Conservation (phyloP, 257 asterid genomes). For the Nicotiana obtusifolia region DNA sequence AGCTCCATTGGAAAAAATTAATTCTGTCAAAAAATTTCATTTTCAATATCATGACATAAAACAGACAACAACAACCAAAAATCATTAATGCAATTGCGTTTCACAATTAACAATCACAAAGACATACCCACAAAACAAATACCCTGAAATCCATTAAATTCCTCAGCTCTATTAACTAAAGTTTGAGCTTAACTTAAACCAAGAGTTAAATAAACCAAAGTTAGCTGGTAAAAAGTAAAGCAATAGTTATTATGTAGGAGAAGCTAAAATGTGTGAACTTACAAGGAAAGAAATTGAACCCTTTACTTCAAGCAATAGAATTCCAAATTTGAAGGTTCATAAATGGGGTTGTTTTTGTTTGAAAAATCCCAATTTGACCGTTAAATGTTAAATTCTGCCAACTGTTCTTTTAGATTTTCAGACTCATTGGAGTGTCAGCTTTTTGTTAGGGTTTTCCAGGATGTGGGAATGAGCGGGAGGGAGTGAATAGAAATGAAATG, state of each 20-base stretch:
- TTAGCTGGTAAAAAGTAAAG: neutral
- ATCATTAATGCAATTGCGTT: neutral
- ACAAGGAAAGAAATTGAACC: neutral
- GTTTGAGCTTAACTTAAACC: neutral
- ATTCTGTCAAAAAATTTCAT: neutral
- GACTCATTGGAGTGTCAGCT: neutral
- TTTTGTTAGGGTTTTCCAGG: neutral
- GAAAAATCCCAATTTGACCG: neutral
- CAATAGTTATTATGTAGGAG: neutral
- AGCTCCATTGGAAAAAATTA: neutral
- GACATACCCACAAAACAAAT: neutral
- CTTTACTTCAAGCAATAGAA: neutral
- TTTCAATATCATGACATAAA: neutral
- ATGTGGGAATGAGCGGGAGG: neutral
- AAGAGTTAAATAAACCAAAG: neutral
- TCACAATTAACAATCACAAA: neutral
- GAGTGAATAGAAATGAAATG: neutral
- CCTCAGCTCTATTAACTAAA: neutral
- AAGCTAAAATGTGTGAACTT: neutral
- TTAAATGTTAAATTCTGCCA: neutral
- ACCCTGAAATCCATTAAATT: too few species aligned
- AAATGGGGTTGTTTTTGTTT: too few species aligned
- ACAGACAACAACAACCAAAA: neutral
- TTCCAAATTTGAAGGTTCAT: neutral
- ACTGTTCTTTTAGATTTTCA: neutral